phyloP scores from a whole-genome alignment of 129 eudicot genomes.

The Flaveria brownii region DNA sequence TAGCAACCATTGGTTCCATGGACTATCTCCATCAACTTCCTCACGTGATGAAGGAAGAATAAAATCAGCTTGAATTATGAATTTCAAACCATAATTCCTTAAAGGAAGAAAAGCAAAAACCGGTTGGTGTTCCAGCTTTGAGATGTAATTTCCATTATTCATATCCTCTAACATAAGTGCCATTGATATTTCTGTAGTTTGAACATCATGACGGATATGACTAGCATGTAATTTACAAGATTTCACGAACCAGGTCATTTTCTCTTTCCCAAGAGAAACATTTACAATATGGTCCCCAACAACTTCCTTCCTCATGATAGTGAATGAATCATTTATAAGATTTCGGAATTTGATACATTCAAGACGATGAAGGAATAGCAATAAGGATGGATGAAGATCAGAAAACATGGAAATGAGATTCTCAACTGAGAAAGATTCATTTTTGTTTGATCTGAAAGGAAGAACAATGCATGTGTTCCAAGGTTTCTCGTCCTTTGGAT shows the following conservation, averaged over 20 bases:
- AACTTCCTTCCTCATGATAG: slow-evolving; percentile 67
- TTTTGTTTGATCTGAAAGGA: slow-evolving; percentile 58
- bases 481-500: slow-evolving; percentile 26
- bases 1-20: slow-evolving; percentile 82
- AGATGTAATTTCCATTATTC: slow-evolving; percentile 43
- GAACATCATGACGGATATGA: slow-evolving; percentile 52
- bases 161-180: slow-evolving; percentile 66
- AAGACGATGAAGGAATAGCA: slow-evolving; percentile 81
- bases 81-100: slow-evolving; percentile 72
- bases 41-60: slow-evolving; percentile 84
- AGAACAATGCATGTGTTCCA: slow-evolving; percentile 83
- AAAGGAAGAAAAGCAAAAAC: slow-evolving; percentile 87
- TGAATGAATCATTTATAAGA: slow-evolving; percentile 45
- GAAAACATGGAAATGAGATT: slow-evolving; percentile 70
- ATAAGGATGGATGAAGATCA: slow-evolving; percentile 79
- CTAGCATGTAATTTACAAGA: slow-evolving; percentile 52
- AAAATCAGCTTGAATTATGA: slow-evolving; percentile 86
- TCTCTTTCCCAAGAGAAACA: slow-evolving; percentile 58
- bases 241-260: slow-evolving; percentile 68
- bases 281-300: slow-evolving; percentile 61
- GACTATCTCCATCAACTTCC: slow-evolving; percentile 80
- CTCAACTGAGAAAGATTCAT: slow-evolving; percentile 42
- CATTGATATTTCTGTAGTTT: slow-evolving; percentile 70
- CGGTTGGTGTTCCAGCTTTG: slow-evolving; percentile 59
- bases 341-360: slow-evolving; percentile 62